Percentiles rank a stretch among this genome's conserved stretches.
Evolutionary conservation across 2,329 filamentous ascomycete genomes (phyloP).

Genomic region (Byssochlamys sp.): DNA sequence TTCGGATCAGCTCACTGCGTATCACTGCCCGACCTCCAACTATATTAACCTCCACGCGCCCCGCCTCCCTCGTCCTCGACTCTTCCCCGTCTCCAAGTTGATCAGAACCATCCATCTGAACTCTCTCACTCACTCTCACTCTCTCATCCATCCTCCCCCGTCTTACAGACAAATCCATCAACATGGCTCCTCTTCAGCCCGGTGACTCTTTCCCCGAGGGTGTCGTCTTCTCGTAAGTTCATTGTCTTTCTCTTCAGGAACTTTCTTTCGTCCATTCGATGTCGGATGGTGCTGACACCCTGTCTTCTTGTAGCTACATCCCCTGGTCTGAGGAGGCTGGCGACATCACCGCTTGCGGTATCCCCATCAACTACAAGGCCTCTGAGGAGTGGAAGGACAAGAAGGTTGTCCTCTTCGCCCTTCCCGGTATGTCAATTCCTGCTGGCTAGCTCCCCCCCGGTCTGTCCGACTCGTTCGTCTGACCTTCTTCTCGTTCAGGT

Average conservation of each 20-base stretch:
- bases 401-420: conserved; percentile 63
- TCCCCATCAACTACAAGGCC: conserved; percentile 69
- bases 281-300: not conserved
- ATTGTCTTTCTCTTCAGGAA: not conserved
- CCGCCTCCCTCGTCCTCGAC: conserved; percentile 6
- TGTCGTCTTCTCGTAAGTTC: conserved; percentile 62
- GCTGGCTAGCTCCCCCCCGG: not conserved
- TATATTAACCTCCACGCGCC: conserved; percentile 14
- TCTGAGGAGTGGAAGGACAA: conserved; percentile 64
- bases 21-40: conserved; percentile 4
- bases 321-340: conserved; percentile 62
- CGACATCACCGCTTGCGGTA: conserved; percentile 65
- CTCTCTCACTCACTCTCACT: conserved; percentile 4
- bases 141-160: not conserved
- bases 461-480: not conserved
- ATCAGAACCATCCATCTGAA: conserved; percentile 7
- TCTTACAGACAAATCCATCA: conserved; percentile 9
- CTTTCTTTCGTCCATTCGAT: not conserved
- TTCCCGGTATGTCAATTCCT: conserved; percentile 44
- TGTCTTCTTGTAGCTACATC: conserved; percentile 51
- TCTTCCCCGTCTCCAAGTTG: conserved; percentile 2
- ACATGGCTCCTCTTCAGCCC: conserved; percentile 61
- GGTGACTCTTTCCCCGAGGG: conserved; percentile 76
- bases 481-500: conserved; percentile 29
- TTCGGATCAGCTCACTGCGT: conserved; percentile 24